Evolutionary conservation across 768 basidiomycete genomes (phyloP), one percentile per base, ranked within the genome.

Genomic region (Lactifluus piperatus): DNA sequence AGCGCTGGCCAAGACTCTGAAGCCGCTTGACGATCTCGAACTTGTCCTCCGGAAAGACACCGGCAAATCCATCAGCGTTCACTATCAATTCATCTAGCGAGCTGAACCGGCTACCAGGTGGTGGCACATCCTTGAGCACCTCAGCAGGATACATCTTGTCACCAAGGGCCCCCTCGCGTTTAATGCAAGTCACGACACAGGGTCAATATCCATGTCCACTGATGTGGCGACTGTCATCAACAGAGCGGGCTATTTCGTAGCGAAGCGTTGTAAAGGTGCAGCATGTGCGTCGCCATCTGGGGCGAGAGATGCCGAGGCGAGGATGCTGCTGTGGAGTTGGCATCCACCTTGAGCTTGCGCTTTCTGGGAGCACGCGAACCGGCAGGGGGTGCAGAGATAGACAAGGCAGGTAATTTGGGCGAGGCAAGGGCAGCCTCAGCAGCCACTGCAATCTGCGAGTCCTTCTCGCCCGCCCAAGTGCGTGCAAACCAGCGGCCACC

Each of bases 401-500:
- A 54, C 58, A 63, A 29, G 10, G 64, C 54, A 1, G 64, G 64
- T 29, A 65, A 44, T 26, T 63, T 65, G 3, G 64, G 64, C 10
- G 57, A 36, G 18, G 58, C 54, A 22, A 65, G 54, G 14, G 57
- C 54, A 1, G 62, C 54, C 27, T 56, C 54, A 3, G 61, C 24
- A 4, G 60, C 62, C 1, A 44, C 36, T 6, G 83, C 79, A 58
- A 79, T 83, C 51, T 85, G 79, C 10, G 86, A 88, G 51, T 89
- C 86, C 69, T 87, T 89, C 61, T 84, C 84, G 24, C 88, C 89
- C n/a, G 88, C 86, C 88, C 88, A 91, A n/a, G 85, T 72, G 32
- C 79, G 79, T 6, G 82, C 73, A 64, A 90, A 85, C 89, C 89
- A 91, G 41, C 88, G 81, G 1, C 89, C 89, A 13, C 89, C 89